Conservation (phyloP, 805 yeast species). For the Wickerhamiella kazuoi region DNA sequence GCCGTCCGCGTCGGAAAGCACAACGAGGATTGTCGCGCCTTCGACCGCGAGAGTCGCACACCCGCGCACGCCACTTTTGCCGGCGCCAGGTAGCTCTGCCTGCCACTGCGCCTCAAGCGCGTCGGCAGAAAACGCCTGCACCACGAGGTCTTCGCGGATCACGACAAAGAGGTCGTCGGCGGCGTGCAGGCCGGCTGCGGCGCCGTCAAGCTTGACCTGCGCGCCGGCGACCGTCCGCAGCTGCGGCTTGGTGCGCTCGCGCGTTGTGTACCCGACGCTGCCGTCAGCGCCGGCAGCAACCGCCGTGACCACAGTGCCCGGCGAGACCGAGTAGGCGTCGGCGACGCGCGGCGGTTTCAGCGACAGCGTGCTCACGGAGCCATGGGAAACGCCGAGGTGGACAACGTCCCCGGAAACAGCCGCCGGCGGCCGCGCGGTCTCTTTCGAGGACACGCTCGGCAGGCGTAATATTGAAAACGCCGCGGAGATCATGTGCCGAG, state of each 20-base stretch:
- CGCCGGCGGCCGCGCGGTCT: slow-evolving; percentile 1
- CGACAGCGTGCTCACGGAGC: slow-evolving; percentile 16
- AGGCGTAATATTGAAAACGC: slow-evolving; percentile 14
- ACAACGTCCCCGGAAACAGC: slow-evolving; percentile 5
- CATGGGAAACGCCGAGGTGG: slow-evolving; percentile 18
- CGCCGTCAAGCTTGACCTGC: slow-evolving; percentile 2
- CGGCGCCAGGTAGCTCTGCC: not conserved
- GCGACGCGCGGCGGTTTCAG: slow-evolving; percentile 20
- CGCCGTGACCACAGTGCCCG: slow-evolving; percentile 17
- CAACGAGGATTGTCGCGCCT: not conserved
- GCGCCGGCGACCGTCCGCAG: slow-evolving; percentile 8
- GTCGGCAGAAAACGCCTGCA: slow-evolving; percentile 2
- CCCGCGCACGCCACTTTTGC: not conserved
- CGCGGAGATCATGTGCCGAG: slow-evolving; percentile 31
- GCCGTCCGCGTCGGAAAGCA: not conserved
- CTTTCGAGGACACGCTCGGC: slow-evolving; percentile 8
- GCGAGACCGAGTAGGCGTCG: slow-evolving; percentile 20
- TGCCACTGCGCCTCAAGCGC: slow-evolving; percentile 1
- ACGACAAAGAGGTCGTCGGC: slow-evolving; percentile 4
- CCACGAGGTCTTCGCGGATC: not conserved
- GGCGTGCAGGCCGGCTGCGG: slow-evolving; percentile 4
- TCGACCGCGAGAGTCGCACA: not conserved
- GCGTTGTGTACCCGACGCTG: slow-evolving; percentile 12
- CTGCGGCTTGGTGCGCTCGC: slow-evolving; percentile 16
- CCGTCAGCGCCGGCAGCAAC: slow-evolving; percentile 5